phyloP scores from a whole-genome alignment of 1,139 yeast genomes.

The Kodamaea plutei region DNA sequence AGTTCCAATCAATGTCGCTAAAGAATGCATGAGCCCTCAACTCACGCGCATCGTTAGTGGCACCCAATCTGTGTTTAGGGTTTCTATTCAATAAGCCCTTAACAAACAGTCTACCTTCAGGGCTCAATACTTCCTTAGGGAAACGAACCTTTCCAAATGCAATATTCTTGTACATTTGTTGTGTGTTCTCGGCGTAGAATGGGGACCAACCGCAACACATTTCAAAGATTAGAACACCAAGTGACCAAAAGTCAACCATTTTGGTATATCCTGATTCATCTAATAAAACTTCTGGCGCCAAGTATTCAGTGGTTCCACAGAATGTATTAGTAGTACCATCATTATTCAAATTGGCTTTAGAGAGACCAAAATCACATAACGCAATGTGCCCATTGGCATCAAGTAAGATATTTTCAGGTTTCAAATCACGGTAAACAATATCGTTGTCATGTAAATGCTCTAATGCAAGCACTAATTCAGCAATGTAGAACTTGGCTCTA shows the following conservation, averaged over 20 bases:
- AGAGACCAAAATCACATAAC: slow-evolving; percentile 91
- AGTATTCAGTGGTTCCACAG: slow-evolving; percentile 94
- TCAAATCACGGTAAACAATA: slow-evolving; percentile 89
- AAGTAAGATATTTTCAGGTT: slow-evolving; percentile 87
- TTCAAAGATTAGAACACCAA: slow-evolving; percentile 77
- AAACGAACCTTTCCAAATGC: slow-evolving; percentile 97
- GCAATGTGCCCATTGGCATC: slow-evolving; percentile 98
- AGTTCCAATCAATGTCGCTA: slow-evolving; percentile 84
- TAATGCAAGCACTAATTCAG: slow-evolving; percentile 85
- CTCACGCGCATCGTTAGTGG: slow-evolving; percentile 87
- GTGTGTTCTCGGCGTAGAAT: slow-evolving; percentile 93
- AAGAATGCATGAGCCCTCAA: slow-evolving; percentile 88
- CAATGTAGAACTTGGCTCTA: slow-evolving; percentile 92
- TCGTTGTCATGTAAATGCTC: slow-evolving; percentile 92
- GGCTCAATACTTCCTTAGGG: slow-evolving; percentile 88
- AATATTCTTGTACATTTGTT: slow-evolving; percentile 97
- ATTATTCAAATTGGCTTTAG: slow-evolving; percentile 82
- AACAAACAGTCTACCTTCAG: slow-evolving; percentile 91
- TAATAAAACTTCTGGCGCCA: slow-evolving; percentile 75
- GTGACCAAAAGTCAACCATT: slow-evolving; percentile 85
- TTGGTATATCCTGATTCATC: slow-evolving; percentile 84
- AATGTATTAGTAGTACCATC: slow-evolving; percentile 95
- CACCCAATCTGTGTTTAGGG: slow-evolving; percentile 91
- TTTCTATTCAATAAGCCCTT: slow-evolving; percentile 92
- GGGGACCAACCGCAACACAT: slow-evolving; percentile 99